A percentile compares a stretch with the other conserved stretches of the same genome.
Evolutionary conservation across 805 yeast species (phyloP).

Genomic region (Metschnikowia baotianmanensis): DNA sequence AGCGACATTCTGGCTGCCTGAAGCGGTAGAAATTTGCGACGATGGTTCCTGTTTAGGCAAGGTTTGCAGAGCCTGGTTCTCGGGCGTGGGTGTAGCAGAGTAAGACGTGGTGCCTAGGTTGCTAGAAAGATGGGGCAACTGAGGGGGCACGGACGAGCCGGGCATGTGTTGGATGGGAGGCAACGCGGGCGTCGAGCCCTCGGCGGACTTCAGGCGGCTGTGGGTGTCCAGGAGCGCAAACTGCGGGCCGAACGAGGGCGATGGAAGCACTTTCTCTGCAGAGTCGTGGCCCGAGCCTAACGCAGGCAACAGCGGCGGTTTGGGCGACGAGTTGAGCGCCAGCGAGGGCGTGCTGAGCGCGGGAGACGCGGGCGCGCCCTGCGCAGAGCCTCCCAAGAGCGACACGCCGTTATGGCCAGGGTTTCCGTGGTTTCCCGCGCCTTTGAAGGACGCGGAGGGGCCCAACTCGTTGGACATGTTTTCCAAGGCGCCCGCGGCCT

Average conservation of each 20-base stretch:
- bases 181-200: conserved; percentile 16
- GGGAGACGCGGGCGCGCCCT: conserved; percentile 7
- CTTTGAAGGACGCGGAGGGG: conserved; percentile 42
- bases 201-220: conserved; percentile 8
- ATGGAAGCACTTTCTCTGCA: conserved; percentile 23
- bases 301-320: conserved; percentile 34
- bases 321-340: conserved; percentile 28
- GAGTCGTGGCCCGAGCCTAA: conserved; percentile 19
- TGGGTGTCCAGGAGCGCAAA: conserved; percentile 23
- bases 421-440: conserved; percentile 9
- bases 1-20: not conserved
- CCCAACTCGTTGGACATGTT: conserved; percentile 44
- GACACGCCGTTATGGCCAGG: conserved; percentile 25
- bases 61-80: not conserved
- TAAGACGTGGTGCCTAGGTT: conserved; percentile 6
- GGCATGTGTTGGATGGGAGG: conserved; percentile 25
- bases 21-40: not conserved
- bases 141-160: conserved; percentile 6
- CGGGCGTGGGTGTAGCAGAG: conserved; percentile 10
- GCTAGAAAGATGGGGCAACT: conserved; percentile 27
- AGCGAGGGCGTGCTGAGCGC: conserved; percentile 37
- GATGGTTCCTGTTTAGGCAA: not conserved
- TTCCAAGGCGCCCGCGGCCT: conserved; percentile 46
- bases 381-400: conserved; percentile 26
- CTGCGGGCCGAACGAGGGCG: conserved; percentile 50